Conservation (phyloP, 495 filamentous ascomycete species). For the Xylaria flabelliformis region DNA sequence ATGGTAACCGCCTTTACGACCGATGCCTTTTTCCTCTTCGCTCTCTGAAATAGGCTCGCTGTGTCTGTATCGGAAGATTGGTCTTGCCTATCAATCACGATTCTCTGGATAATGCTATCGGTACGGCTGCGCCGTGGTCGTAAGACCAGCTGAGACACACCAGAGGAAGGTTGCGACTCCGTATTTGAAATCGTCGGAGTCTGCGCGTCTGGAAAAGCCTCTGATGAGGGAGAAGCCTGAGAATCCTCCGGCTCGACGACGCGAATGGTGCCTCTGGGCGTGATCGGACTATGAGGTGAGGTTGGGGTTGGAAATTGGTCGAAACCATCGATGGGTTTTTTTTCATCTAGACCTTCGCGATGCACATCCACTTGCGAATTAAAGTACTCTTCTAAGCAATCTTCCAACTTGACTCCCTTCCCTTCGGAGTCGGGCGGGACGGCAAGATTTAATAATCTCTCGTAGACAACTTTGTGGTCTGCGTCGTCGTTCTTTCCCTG, state of each 20-base stretch:
- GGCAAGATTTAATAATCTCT: slow-evolving; percentile 89
- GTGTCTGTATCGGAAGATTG: slow-evolving; percentile 46
- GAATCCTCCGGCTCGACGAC: slow-evolving; percentile 44
- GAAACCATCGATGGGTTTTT: slow-evolving; percentile 45
- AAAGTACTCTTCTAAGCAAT: slow-evolving; percentile 92
- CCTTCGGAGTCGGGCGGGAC: slow-evolving; percentile 71
- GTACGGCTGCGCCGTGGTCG: slow-evolving; percentile 47
- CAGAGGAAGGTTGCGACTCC: slow-evolving; percentile 25
- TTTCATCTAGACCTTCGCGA: slow-evolving; percentile 67
- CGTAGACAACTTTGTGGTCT: slow-evolving; percentile 93
- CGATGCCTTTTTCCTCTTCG: slow-evolving; percentile 48
- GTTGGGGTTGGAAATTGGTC: slow-evolving; percentile 7
- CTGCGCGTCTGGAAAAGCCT: background rate
- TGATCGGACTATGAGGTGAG: slow-evolving; percentile 26
- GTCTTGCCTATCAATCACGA: slow-evolving; percentile 49
- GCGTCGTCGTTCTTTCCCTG: slow-evolving; percentile 81
- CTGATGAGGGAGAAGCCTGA: slow-evolving; percentile 14
- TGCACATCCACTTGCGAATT: slow-evolving; percentile 93
- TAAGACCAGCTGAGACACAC: slow-evolving; percentile 32
- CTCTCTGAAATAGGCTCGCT: slow-evolving; percentile 45
- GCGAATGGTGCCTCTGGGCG: slow-evolving; percentile 45
- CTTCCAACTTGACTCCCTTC: slow-evolving; percentile 76
- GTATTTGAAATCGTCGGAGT: slow-evolving; percentile 20
- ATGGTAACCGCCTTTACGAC: slow-evolving; percentile 87
- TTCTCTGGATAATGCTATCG: slow-evolving; percentile 57